Evolutionary conservation across 805 yeast species (phyloP).

Genomic region (Saccharomycopsis fermentans): DNA sequence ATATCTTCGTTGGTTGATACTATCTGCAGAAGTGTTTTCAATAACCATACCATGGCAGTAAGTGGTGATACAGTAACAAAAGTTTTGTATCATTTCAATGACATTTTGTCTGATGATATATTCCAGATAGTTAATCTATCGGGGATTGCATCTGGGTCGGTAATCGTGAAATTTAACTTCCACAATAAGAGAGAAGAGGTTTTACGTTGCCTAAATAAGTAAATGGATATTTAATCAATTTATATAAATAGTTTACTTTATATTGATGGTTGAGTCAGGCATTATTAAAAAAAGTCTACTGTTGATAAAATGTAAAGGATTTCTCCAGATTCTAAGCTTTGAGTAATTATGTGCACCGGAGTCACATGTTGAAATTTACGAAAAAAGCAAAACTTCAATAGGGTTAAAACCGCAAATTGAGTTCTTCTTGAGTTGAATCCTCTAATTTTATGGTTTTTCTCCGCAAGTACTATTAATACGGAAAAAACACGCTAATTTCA

Average conservation of each 20-base stretch:
- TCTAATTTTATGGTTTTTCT: background rate
- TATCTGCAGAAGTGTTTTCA: background rate
- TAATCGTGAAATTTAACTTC: conserved; percentile 10
- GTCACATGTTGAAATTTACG: background rate
- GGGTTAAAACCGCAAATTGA: too few relatives aligned
- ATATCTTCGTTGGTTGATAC: conserved; percentile 1
- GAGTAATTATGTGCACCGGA: background rate
- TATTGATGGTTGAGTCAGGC: too few relatives aligned
- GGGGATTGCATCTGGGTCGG: background rate
- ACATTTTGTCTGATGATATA: background rate
- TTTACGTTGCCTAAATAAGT: background rate
- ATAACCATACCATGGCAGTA: background rate
- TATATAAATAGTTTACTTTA: too few relatives aligned
- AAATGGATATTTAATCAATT: background rate
- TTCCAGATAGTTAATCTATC: conserved; percentile 2
- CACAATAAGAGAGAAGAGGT: conserved; percentile 8
- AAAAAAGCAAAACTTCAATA: background rate
- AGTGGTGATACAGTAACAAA: background rate
- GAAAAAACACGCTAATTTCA: background rate
- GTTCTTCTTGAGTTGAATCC: background rate
- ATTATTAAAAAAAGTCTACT: too few relatives aligned
- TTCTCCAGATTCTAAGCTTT: background rate
- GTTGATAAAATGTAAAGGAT: too few relatives aligned
- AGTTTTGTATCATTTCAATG: background rate
- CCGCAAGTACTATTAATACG: background rate